A percentile compares a stretch with the other conserved stretches of the same genome.
Evolutionary conservation across 83 land plant genomes (phyloP).

Genomic region (Picea mariana): DNA sequence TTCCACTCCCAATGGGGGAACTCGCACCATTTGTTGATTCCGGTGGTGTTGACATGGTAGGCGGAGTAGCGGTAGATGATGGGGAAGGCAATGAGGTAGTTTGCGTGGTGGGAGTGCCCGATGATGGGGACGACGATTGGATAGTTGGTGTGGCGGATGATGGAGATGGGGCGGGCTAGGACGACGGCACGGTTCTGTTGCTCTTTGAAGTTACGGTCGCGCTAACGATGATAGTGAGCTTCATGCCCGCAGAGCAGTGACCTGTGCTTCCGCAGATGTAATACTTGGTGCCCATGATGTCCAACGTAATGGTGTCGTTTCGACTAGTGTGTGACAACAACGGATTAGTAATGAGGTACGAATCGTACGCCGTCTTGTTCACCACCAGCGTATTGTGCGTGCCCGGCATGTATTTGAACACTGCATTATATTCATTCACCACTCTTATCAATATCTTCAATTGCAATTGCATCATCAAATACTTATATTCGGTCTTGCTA

Average conservation of each 20-base stretch:
- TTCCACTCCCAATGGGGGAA: no score
- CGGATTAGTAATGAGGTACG: conserved; percentile 20
- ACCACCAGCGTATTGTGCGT: conserved; percentile 36
- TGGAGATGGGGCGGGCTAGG: no score
- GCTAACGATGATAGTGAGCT: conserved; percentile 30
- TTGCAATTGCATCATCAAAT: neutral
- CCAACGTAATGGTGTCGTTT: neutral
- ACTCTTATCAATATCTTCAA: neutral
- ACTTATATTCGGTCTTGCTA: neutral
- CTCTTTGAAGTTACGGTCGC: neutral
- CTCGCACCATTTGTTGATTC: no score
- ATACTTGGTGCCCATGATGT: conserved; percentile 24
- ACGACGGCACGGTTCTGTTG: no score
- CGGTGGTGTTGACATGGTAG: no score
- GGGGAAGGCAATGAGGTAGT: no score
- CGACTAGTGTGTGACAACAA: conserved; percentile 15
- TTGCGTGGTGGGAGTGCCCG: neutral
- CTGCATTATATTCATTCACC: neutral
- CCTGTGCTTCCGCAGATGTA: conserved; percentile 50
- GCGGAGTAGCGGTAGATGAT: no score
- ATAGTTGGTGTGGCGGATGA: no score
- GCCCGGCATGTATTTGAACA: no score
- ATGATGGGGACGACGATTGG: neutral
- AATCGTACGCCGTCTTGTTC: conserved; percentile 28
- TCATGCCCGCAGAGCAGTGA: conserved; percentile 42